Evolutionary conservation across 257 asterid genomes (phyloP), one percentile per base, ranked within the genome.

Genomic region (Gardenia jasminoides): DNA sequence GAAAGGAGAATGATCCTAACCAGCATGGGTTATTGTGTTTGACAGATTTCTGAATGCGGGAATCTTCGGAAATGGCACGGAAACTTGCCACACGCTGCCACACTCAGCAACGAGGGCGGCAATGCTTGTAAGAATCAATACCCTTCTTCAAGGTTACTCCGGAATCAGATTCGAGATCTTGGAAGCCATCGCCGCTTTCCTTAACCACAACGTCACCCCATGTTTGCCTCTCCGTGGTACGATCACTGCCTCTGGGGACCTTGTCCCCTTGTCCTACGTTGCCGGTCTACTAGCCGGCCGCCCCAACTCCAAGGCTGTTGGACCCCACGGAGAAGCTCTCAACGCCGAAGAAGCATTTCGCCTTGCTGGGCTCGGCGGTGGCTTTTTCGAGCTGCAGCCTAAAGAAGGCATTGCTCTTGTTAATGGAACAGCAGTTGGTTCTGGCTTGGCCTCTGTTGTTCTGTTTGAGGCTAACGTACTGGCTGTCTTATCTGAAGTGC

Each of bases 211-310:
- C 79, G 76, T 88, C 43, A 88, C 89, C 30, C 91, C 91, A 0
- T 86, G 84, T 61, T 77, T 88, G 56, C 91, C 91, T 31, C 91
- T 88, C 11, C 89, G 89, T n/a, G 91, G 91, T 17, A 88, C 91
- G 0, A 82, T 88, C 83, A 70, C 86, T 24, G 84, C 91, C 31
- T 88, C 91, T 2, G 91, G 91, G 11, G 91, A 88, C 68, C 89
- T 88, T 2, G 89, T 88, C 67, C 91, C 91, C 0, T 44, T 88
- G 12, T 86, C 91, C 76, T 88, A 88, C 82, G 84, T 88, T 56
- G 91, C 91, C 26, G 88, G 89, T 39, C 46, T 88, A 30, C 80
- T 88, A 43, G 84, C 89, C 7, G 89, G 91, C 31, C 86, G 89
- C 10, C 89, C 87, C 36, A 88, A 88, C 31, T 79, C 89, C 76